A percentile compares a stretch with the other conserved stretches of the same genome.
These are phyloP conservation scores for Pleurotus eryngii DNA, from an alignment of 768 basidiomycete species.

Conservation along the genomic window DNA sequence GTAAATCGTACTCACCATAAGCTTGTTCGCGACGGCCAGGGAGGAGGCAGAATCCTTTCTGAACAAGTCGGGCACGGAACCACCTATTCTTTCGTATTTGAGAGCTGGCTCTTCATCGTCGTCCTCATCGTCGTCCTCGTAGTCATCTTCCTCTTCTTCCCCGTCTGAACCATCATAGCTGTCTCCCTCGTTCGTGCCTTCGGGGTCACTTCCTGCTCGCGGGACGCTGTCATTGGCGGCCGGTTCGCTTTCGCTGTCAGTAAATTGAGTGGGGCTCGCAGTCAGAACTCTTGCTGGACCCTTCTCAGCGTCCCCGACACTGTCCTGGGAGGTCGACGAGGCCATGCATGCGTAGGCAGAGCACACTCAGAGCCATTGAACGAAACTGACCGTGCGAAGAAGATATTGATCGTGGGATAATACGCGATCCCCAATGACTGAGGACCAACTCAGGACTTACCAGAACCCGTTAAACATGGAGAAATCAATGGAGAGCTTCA, in stretches of 20 bases:
- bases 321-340: slow-evolving; percentile 1
- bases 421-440: too few species aligned
- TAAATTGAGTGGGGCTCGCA: slow-evolving; percentile 13
- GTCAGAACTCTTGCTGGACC: background rate
- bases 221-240: background rate
- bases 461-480: slow-evolving; percentile 1
- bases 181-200: slow-evolving; percentile 10
- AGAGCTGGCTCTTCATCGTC: slow-evolving; percentile 91
- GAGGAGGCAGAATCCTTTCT: slow-evolving; percentile 90
- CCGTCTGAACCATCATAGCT: slow-evolving; percentile 28
- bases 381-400: background rate
- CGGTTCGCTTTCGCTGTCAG: slow-evolving; percentile 10
- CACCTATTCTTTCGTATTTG: slow-evolving; percentile 84
- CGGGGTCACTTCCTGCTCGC: background rate
- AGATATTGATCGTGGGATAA: background rate
- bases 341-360: background rate
- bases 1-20: slow-evolving; percentile 49
- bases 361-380: too few species aligned
- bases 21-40: slow-evolving; percentile 68
- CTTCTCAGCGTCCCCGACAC: slow-evolving; percentile 1
- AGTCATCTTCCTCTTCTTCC: slow-evolving; percentile 45
- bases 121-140: slow-evolving; percentile 58
- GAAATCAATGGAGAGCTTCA: slow-evolving; percentile 64
- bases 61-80: slow-evolving; percentile 70
- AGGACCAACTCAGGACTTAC: background rate